Evolutionary conservation across 2,329 filamentous ascomycete genomes (phyloP).

Genomic region (Pestalotiopsis sp.): DNA sequence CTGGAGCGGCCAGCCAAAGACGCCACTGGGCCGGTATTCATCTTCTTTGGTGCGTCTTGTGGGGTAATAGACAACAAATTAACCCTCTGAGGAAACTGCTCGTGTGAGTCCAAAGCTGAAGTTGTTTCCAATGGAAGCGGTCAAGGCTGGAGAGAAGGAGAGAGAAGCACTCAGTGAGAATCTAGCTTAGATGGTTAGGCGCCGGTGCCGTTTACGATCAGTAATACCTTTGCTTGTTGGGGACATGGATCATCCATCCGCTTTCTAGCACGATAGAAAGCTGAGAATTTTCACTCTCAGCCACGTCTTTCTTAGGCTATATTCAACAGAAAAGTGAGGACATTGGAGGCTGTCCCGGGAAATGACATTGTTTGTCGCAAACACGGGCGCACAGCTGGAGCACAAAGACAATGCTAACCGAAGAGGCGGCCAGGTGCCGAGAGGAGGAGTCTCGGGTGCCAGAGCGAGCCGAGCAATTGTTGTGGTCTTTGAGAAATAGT

Average conservation of each 20-base stretch:
- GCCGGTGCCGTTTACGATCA: neutral
- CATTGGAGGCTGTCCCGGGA: neutral
- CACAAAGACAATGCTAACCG: neutral
- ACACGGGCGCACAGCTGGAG: slow-evolving; percentile 2
- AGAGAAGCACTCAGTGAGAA: neutral
- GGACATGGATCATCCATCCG: neutral
- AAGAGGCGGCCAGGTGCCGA: neutral
- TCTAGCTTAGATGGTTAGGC: no score
- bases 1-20: neutral
- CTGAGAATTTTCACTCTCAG: neutral
- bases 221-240: neutral
- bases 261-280: neutral
- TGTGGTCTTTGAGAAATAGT: neutral
- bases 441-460: neutral
- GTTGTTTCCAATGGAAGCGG: neutral
- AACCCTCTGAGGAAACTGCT: neutral
- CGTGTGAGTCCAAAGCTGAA: neutral
- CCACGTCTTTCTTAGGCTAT: neutral
- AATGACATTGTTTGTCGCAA: slow-evolving; percentile 4
- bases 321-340: neutral
- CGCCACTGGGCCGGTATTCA: neutral
- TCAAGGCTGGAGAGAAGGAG: neutral
- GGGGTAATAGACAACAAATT: neutral
- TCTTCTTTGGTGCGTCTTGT: neutral
- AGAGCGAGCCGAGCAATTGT: neutral